Base-by-base conservation (phyloP, 176 grass and related monocot species). In the Juncus effusus region DNA sequence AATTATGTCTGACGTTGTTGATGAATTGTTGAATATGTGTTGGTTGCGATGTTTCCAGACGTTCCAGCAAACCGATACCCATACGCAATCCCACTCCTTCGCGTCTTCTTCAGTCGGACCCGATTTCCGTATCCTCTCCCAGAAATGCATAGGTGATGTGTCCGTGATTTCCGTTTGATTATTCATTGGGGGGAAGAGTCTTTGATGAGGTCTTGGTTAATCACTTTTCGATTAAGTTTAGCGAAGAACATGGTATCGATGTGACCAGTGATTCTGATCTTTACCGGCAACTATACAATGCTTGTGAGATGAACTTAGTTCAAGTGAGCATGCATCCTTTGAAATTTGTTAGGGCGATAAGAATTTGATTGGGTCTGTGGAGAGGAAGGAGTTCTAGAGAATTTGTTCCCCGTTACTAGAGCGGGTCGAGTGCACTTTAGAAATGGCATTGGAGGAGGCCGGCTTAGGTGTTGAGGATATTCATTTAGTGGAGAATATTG, bases 261-360 rank as follows among this genome's bases (percentile, higher is more conserved):
- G 84, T 90, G 9, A 90, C 90, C 64, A 78, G 85, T 73, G 87
- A 86, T 82, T 83, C 83, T 1, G 73, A 78, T 0, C 80, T 83
- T 35, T 84, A 86, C 50, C 1, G 81, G 51, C 77, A 80, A 50
- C 53, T 95, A 38, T 76, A 73, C 2, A 54, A 83, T n/a, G 87
- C 78, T 0, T 90, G 87, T 40, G 87, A 87, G 51, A 86, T 59
- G 2, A 87, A 38, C 72, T 96, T 4, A 96, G 86, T 4, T 77
- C 75, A 58, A 84, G 80, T 69, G 86, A 81, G 2, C 78, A 82
- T 63, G 91, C 78, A 5, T 87, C 91, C 3, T 6, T 96, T 35
- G 77, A 90, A 77, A 87, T 80, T 36, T 58, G 90, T 76, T 87
- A 84, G 83, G 91, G 90, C 62, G 77, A 80, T 57, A 96, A 85